Evolutionary conservation across 257 asterid species (phyloP), one percentile per base, ranked within the genome.

Genomic region (Nicotiana sylvestris): DNA sequence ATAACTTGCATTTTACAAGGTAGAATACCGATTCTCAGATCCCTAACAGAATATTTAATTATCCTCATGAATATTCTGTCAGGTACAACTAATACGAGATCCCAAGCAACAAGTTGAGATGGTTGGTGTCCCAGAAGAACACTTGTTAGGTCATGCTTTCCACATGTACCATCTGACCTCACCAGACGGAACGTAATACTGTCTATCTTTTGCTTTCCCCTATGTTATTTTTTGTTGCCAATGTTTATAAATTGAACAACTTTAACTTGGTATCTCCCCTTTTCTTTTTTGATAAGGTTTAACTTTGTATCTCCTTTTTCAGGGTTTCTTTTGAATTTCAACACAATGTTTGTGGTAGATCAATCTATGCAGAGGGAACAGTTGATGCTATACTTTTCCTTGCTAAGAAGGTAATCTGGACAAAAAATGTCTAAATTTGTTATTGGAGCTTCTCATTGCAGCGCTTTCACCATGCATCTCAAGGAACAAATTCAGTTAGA

Each of bases 301-400:
- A 62, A 29, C 46, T 56, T 32, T 13, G 39, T 37, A 30, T 12
- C 80, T 15, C 9, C 11, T 87, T 53, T 85, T 43, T 43, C 87
- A 96, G 98, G 51, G 99, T 96, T 81, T 85, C 98, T 74, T 94
- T 96, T 66, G 97, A 94, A 91, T 93, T 94, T 85, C 97, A 94
- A 89, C 99, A 94, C 90, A 94, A 96, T 84, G 98, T 94, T 72
- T 94, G 99, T 58, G 99, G 98, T 77, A 90, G 99, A 91, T 96
- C 98, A 66, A 96, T 96, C 87, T 96, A 96, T 81, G 99, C 99
- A 1, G 98, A 96, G 86, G 98, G 99, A 11, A 94, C 98, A 1
- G 97, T 96, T 51, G 99, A 96, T 87, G 98, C 98, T 17, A 82
- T 91, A 39, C 98, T 96, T 82, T 96, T 96, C 85, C 97, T 96